A percentile compares a stretch with the other conserved stretches of the same genome.
Evolutionary conservation across 129 eudicot species (phyloP).

Genomic region (Heracleum sosnowskyi): DNA sequence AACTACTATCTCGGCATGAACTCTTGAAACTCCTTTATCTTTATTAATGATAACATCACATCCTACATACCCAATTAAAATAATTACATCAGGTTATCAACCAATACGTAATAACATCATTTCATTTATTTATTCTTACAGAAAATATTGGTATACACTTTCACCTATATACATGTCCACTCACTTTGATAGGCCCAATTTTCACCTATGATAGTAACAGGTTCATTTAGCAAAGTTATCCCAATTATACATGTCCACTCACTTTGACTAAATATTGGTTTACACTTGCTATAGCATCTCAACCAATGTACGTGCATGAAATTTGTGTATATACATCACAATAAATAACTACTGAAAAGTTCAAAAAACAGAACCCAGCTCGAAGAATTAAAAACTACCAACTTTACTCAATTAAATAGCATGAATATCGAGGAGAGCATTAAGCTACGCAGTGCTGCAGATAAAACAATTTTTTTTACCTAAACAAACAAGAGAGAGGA

Average conservation of each 20-base stretch:
- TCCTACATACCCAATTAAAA: slow-evolving; percentile 35
- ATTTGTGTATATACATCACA: neutral
- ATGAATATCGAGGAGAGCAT: neutral
- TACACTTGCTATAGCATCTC: neutral
- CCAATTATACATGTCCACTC: neutral
- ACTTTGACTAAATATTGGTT: neutral
- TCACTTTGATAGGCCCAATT: neutral
- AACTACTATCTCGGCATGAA: slow-evolving; percentile 75
- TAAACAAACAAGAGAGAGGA: neutral
- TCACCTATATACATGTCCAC: too few relatives aligned
- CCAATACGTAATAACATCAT: too few relatives aligned
- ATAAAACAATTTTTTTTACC: neutral
- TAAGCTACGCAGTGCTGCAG: neutral
- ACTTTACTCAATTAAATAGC: neutral
- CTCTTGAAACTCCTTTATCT: slow-evolving; percentile 93
- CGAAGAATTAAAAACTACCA: neutral
- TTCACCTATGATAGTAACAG: neutral
- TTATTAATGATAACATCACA: slow-evolving; percentile 75
- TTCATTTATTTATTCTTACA: neutral
- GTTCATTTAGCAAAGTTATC: neutral
- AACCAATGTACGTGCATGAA: neutral
- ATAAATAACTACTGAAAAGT: neutral
- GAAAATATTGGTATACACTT: too few relatives aligned
- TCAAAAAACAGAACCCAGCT: neutral
- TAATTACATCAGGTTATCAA: neutral